These are phyloP conservation scores for Fusarium nisikadoi DNA, from an alignment of 2,329 filamentous ascomycete species.

Conservation along the genomic window DNA sequence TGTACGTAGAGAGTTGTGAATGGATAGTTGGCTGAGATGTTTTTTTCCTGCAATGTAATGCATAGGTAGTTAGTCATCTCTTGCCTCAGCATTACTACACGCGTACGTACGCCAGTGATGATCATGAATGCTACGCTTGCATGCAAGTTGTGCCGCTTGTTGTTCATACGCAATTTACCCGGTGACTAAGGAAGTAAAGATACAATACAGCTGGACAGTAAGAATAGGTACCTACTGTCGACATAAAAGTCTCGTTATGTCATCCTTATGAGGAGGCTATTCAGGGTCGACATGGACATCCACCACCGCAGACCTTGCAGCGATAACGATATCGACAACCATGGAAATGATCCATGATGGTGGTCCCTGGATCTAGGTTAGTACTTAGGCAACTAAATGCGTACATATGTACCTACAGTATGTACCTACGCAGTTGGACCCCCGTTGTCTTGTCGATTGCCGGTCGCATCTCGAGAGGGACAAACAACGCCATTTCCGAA, in stretches of 20 bases:
- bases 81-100: slow-evolving; percentile 32
- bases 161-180: slow-evolving; percentile 1
- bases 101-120: slow-evolving; percentile 1
- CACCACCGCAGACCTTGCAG: neutral
- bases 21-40: slow-evolving; percentile 1
- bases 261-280: neutral
- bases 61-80: slow-evolving; percentile 10
- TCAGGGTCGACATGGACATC: slow-evolving; percentile 12
- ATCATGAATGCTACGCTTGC: slow-evolving; percentile 11
- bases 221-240: neutral
- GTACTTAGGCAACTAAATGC: neutral
- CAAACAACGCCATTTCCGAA: slow-evolving; percentile 30
- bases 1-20: neutral
- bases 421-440: slow-evolving; percentile 3
- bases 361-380: neutral
- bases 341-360: neutral
- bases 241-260: slow-evolving; percentile 11
- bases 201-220: neutral
- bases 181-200: neutral
- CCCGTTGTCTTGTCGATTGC: slow-evolving; percentile 23
- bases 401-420: neutral
- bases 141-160: slow-evolving; percentile 19
- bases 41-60: neutral
- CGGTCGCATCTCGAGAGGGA: slow-evolving; percentile 13
- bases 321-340: neutral